Base-by-base conservation (phyloP, 805 yeast species). In the Hanseniaspora taiwanica region DNA sequence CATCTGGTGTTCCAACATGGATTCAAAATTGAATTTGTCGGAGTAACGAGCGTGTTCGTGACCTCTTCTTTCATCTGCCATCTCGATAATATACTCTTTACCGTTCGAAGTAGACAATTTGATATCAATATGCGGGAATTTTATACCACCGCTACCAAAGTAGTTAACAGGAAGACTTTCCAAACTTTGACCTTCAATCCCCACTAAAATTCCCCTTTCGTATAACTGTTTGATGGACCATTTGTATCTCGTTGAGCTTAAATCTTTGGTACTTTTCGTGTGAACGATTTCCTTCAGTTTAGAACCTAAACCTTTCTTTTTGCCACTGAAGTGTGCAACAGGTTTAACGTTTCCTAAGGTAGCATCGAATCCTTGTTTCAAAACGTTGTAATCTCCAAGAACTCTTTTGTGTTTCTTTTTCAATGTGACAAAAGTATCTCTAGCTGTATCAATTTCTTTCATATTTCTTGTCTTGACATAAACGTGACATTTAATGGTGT, bases 81-180 rank as follows among this genome's bases (percentile, higher is more conserved):
- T 71, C 17, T 74, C 80, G 21, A 78, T 72, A 29, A 74, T 75
- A 35, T 76, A 81, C n/a, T 77, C 69, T 2, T 77, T 64, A 6
- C 85, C 87, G 54, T 71, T 74, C 3, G 83, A 74, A 8, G 84
- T 81, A 39, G 87, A 91, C 18, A 91, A 65, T 4, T 72, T 71
- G 52, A 89, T 76, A 45, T 73, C 75, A 20, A 85, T 68, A 50
- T 80, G 81, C 14, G 81, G 79, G 37, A 75, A 66, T 42, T 73
- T 74, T 13, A 73, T 66, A 3, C 64, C 66, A 37, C 65, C 63
- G 19, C 66, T 54, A 9, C 62, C 62, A 46, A 58, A 60, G 2
- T 62, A 62, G 21, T 59, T 62, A 1, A 62, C 58, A 0, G 65
- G 56, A 14, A 55, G 57, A 20, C 58, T 50, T 21, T 61, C 64